Conservation (phyloP, 148 eudicot genomes). For the Vaccinium vitisidaea region DNA sequence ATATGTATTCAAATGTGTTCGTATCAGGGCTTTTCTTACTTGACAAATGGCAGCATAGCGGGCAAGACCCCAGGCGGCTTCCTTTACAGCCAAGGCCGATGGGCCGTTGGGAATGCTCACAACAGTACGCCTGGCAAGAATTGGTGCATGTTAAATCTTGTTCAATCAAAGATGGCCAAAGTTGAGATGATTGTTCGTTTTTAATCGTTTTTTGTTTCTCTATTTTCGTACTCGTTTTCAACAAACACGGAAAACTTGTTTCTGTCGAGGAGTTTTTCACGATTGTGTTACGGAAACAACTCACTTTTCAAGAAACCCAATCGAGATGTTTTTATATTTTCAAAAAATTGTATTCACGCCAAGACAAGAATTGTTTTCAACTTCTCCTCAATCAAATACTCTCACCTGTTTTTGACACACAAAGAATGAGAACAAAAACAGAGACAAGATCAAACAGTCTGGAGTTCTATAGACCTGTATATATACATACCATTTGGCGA, state of each 20-base stretch:
- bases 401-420: not conserved
- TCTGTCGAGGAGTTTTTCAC: not conserved
- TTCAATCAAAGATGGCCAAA: not conserved
- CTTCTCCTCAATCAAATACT: not conserved
- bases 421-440: not conserved
- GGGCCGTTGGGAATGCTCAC: conserved; percentile 99
- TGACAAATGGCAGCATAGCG: conserved; percentile 91
- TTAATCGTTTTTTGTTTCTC: not conserved
- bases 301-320: not conserved
- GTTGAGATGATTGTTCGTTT: not conserved
- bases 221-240: not conserved
- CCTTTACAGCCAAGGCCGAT: conserved; percentile 88
- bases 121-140: conserved; percentile 77
- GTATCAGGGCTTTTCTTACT: conserved; percentile 31
- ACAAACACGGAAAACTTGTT: not conserved
- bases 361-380: not conserved
- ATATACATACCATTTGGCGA: conserved; percentile 75
- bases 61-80: conserved; percentile 96
- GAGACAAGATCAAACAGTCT: not conserved
- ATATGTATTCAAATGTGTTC: not conserved
- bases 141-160: not conserved
- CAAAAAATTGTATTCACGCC: not conserved
- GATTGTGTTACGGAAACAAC: not conserved
- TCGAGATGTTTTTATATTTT: not conserved
- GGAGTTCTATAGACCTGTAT: not conserved